A percentile compares a stretch with the other conserved stretches of the same genome.
phyloP scores from a whole-genome alignment of 371 early-diverging fungal genomes.

The Mortierella sp. region DNA sequence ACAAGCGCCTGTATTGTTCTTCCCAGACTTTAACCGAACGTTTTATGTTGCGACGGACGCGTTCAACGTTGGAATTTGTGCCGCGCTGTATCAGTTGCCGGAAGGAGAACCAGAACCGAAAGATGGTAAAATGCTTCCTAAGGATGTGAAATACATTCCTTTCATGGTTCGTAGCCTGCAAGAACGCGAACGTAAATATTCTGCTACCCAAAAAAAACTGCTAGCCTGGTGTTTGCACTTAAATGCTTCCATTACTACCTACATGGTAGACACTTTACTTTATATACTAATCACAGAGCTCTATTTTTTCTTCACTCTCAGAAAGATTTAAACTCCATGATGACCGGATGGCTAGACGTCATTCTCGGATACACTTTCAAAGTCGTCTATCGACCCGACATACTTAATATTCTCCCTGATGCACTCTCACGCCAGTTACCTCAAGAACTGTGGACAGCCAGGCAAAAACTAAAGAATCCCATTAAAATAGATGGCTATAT shows the following conservation, averaged over 20 bases:
- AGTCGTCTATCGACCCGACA: slow-evolving; percentile 1
- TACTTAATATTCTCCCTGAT: background rate
- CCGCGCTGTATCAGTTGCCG: slow-evolving; percentile 38
- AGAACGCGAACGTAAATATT: slow-evolving; percentile 5
- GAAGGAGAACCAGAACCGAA: too few species aligned
- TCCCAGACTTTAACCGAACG: slow-evolving; percentile 31
- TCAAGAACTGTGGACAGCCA: background rate
- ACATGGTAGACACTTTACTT: slow-evolving; percentile 9
- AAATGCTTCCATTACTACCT: slow-evolving; percentile 15
- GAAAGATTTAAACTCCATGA: background rate
- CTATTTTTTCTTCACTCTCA: slow-evolving; percentile 9
- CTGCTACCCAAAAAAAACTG: slow-evolving; percentile 14
- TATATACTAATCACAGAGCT: slow-evolving; percentile 21
- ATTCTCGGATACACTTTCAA: slow-evolving; percentile 1
- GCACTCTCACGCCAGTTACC: slow-evolving; percentile 13
- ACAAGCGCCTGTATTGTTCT: slow-evolving; percentile 11
- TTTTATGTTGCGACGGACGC: slow-evolving; percentile 57
- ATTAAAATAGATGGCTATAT: slow-evolving; percentile 6
- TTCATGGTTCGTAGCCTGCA: slow-evolving; percentile 9
- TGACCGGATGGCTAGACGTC: slow-evolving; percentile 9
- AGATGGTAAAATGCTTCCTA: background rate
- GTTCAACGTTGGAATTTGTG: slow-evolving; percentile 52
- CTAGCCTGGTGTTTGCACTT: slow-evolving; percentile 15
- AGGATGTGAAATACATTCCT: slow-evolving; percentile 9
- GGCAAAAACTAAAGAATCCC: too few species aligned